phyloP scores from a whole-genome alignment of 2,329 filamentous ascomycete genomes.

The Dactylonectria estremocensis region DNA sequence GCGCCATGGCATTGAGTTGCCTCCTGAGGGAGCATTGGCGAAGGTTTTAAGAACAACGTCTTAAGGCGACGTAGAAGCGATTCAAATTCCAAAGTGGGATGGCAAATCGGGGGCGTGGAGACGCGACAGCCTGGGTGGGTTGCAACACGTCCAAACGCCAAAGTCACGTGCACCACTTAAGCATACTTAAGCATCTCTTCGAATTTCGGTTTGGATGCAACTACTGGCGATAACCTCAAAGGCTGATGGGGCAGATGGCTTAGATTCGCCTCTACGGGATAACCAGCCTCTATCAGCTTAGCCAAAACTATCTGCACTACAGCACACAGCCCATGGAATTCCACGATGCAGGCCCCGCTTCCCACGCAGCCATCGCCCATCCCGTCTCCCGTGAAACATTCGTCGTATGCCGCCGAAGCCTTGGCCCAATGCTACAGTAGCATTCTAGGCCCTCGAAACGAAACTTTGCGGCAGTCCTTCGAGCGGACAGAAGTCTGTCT shows the following conservation, averaged over 20 bases:
- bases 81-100: conserved; percentile 22
- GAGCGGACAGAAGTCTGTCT: neutral
- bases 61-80: neutral
- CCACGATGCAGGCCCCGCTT: neutral
- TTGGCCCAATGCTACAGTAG: conserved; percentile 5
- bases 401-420: too few species aligned
- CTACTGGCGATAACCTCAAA: conserved; percentile 2
- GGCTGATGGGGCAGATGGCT: neutral
- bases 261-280: neutral
- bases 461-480: neutral
- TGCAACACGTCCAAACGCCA: conserved; percentile 46
- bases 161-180: conserved; percentile 40
- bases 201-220: too few species aligned
- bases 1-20: conserved; percentile 46
- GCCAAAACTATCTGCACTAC: neutral
- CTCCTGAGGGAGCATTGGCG: conserved; percentile 2
- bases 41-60: neutral
- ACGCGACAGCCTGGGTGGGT: conserved; percentile 33
- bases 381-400: neutral
- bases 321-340: neutral
- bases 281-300: neutral
- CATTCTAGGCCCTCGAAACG: conserved; percentile 4
- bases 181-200: neutral
- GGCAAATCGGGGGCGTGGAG: conserved; percentile 30
- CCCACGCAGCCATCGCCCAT: neutral